Evolutionary conservation across 2,329 filamentous ascomycete genomes (phyloP), one percentile per base, ranked within the genome.

Genomic region (Sporothrix pallida): DNA sequence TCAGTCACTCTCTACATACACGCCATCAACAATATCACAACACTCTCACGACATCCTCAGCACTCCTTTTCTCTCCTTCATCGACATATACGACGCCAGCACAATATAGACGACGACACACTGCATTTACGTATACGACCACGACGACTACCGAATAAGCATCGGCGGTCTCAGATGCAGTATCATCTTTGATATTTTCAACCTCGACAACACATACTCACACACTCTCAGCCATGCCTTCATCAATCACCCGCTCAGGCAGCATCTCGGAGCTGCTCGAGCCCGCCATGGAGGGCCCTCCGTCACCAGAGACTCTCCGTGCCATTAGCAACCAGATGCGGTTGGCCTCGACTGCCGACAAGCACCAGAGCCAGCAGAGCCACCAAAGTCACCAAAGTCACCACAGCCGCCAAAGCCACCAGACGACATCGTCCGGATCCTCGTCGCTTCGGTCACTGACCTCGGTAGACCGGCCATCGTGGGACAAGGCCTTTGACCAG

Each of bases 321-420:
- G 87, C 87, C 74, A 83, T 90, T 71, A 89, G 83, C 79, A 86
- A 87, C 79, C 87, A 90, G 80, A 86, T 89, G 84, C 89, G 86
- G 80, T 83, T 85, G 78, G 83, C 84, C 31, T 87, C 88, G 31
- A 82, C 84, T 72, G 80, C 81, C 74, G 85, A 86, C 12, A 86
- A 83, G 77, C 83, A 85, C 77, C 82, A 82, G 20, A 74, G 52
- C 60, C 72, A 71, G 12, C 8, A 31, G 6, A 54, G 58, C n/a
- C 72, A 71, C 8, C 31, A 20, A 13, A 54, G 58, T 44, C 60
- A 44, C 20, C 60, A 52, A 20, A 44, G 44, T 20, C 69, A 44
- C 37, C 69, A 71, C 46, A 72, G 68, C 58, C 74, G 73, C 58
- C 73, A 76, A 50, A 85, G 83, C 77, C 83, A 85, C 76, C 80